Evolutionary conservation across 148 eudicot species (phyloP).

Genomic region (Cornus controversa): DNA sequence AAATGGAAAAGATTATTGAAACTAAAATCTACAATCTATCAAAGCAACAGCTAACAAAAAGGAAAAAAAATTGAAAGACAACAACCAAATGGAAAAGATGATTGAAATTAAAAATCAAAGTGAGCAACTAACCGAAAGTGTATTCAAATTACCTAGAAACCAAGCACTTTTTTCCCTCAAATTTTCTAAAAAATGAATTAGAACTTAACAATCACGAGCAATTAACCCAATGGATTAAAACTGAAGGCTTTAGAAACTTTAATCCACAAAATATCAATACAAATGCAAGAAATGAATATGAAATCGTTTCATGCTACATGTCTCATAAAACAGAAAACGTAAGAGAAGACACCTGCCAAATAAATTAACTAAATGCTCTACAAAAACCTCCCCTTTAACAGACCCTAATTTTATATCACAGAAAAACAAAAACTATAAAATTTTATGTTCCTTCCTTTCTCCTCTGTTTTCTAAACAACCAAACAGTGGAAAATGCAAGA

Average conservation of each 20-base stretch:
- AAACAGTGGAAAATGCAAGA: conserved; percentile 1
- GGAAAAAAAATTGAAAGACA: too few relatives aligned
- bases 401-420: not conserved
- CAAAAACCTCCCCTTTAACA: not conserved
- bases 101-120: too few relatives aligned
- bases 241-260: too few relatives aligned
- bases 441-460: not conserved
- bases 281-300: not conserved
- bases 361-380: too few relatives aligned
- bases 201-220: not conserved
- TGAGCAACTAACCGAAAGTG: too few relatives aligned
- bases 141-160: not conserved
- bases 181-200: too few relatives aligned
- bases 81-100: too few relatives aligned
- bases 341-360: too few relatives aligned
- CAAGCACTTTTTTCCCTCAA: not conserved
- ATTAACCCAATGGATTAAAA: not conserved
- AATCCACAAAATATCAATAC: not conserved
- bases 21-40: too few relatives aligned
- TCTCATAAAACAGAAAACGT: not conserved
- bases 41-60: too few relatives aligned
- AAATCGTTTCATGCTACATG: not conserved
- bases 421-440: not conserved
- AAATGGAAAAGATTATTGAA: too few relatives aligned
- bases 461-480: not conserved